A percentile compares a stretch with the other conserved stretches of the same genome.
Evolutionary conservation across 345 rosid genomes (phyloP).

Genomic region (Citrus mangshanensis): DNA sequence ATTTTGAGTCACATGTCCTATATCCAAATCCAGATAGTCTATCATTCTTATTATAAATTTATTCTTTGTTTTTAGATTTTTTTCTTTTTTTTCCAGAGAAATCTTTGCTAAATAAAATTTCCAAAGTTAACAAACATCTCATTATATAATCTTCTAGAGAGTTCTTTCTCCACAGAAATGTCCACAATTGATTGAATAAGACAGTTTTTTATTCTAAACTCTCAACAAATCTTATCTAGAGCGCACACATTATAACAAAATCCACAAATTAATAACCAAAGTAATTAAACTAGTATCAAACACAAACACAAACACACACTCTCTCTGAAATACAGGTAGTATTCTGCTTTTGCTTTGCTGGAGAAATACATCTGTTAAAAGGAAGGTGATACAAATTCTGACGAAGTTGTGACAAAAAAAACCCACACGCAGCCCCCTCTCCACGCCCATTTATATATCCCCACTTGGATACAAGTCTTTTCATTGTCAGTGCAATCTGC

Average conservation of each 20-base stretch:
- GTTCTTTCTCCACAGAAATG: too few relatives aligned
- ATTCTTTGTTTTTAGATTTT: too few relatives aligned
- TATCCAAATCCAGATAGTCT: too few relatives aligned
- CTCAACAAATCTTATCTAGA: too few relatives aligned
- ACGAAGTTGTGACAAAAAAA: slow-evolving; percentile 11
- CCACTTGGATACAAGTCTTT: slow-evolving; percentile 32
- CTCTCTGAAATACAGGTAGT: not conserved
- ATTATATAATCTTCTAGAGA: too few relatives aligned
- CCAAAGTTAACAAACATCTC: too few relatives aligned
- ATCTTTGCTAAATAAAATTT: too few relatives aligned
- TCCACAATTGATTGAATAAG: too few relatives aligned
- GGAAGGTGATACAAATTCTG: slow-evolving; percentile 20
- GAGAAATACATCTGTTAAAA: slow-evolving; percentile 8
- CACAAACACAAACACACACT: not conserved
- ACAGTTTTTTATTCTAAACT: too few relatives aligned
- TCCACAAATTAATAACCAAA: not conserved
- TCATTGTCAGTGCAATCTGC: slow-evolving; percentile 31
- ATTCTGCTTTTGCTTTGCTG: slow-evolving; percentile 6
- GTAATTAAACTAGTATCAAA: not conserved
- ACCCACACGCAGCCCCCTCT: slow-evolving; percentile 28
- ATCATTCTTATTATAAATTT: too few relatives aligned
- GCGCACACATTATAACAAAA: not conserved
- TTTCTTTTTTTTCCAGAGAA: too few relatives aligned
- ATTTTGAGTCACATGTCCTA: too few relatives aligned
- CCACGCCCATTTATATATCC: slow-evolving; percentile 33